Evolutionary conservation across 768 basidiomycete genomes (phyloP).

Genomic region (Hericium erinaceus): DNA sequence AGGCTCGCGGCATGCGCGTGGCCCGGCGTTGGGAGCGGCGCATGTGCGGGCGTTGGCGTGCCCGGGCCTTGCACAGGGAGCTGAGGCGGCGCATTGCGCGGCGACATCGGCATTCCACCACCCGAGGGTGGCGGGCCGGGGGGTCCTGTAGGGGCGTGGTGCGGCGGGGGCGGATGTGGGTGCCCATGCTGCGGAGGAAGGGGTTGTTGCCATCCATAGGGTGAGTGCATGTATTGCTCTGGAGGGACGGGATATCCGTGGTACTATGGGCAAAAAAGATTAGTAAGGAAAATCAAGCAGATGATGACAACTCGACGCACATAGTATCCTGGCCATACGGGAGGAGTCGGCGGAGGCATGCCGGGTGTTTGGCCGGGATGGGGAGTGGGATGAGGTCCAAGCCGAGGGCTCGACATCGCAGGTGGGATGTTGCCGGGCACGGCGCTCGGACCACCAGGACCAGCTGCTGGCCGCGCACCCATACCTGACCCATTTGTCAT

Average conservation of each 20-base stretch:
- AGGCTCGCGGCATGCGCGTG: conserved; percentile 34
- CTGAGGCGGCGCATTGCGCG: conserved; percentile 47
- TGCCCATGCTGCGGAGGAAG: too few species aligned
- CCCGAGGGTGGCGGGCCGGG: conserved; percentile 35
- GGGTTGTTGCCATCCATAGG: too few species aligned
- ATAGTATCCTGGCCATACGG: conserved; percentile 49
- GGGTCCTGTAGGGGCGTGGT: conserved; percentile 18
- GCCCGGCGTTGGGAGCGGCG: conserved; percentile 37
- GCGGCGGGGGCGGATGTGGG: conserved; percentile 32
- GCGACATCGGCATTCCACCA: conserved; percentile 58
- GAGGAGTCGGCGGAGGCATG: conserved; percentile 35
- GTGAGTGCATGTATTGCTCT: too few species aligned
- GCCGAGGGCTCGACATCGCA: conserved; percentile 58
- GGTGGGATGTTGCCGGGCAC: conserved; percentile 26
- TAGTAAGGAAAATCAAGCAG: neutral
- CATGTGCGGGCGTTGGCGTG: conserved; percentile 60
- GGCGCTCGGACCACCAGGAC: conserved; percentile 28
- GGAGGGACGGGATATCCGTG: neutral
- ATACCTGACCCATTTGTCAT: conserved; percentile 41
- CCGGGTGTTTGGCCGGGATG: conserved; percentile 42
- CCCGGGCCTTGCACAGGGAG: conserved; percentile 45
- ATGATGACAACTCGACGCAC: conserved; percentile 21
- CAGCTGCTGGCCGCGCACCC: conserved; percentile 35
- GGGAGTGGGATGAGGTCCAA: conserved; percentile 50
- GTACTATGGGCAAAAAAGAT: neutral